Evolutionary conservation across 257 asterid genomes (phyloP), one percentile per base, ranked within the genome.

Genomic region (Rauvolfia tetraphylla): DNA sequence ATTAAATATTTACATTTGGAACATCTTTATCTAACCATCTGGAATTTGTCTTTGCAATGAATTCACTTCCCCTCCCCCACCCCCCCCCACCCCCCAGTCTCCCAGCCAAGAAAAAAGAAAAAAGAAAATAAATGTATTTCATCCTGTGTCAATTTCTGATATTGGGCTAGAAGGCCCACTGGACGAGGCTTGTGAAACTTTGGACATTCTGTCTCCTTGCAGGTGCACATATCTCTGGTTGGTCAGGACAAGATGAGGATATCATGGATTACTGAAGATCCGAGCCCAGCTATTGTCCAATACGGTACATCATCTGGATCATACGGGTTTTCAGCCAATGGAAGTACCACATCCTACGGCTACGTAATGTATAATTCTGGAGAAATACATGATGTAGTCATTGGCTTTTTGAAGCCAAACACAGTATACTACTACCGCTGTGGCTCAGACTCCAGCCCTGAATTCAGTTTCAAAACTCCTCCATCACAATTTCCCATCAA

Each of bases 161-260:
- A 61, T 61, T 65, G 70, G 70, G 70, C 70, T 18, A 7, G 15
- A 6, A 29, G 41, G 38, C 67, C 41, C 68, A 7, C 10, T 62
- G 22, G n/a, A 31, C 53, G 15, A 2, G 53, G 17, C 53, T 46
- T 46, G 53, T 46, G 17, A 46, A 2, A 0, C 17, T 2, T 17
- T 0, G 57, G 12, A 51, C 15, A 3, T 18, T 15, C 23, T 14
- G 22, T 14, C 29, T 13, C 18, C 1, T 59, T 31, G 75, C 74
- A 93, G 98, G 96, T 93, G 61, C 97, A 90, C 77, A 70, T 90
- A 77, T 89, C 96, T 0, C 71, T 89, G 81, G 87, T 81, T 10
- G 97, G 97, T 8, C 53, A 29, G 13, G 83, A 86, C 4, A 82
- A 86, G 73, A 90, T 88, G 91, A 81, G 91, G 81, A 79, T 90